Percentiles rank a stretch among this genome's conserved stretches.
Evolutionary conservation across 2,329 filamentous ascomycete genomes (phyloP).

Genomic region (Aspergillus piperis): DNA sequence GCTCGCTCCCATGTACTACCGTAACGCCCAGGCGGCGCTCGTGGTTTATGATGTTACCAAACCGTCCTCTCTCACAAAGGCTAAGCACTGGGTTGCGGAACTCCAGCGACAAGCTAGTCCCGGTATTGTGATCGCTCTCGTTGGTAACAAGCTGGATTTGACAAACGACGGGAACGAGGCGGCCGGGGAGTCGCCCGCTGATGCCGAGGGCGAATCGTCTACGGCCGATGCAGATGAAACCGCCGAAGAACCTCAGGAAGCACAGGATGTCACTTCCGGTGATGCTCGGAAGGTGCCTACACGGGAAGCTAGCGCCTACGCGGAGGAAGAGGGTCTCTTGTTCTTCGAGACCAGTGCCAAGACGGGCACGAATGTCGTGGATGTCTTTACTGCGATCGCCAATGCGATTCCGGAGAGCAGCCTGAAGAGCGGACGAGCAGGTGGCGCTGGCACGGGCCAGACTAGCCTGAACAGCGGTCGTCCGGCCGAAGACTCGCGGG

Average conservation of each 20-base stretch:
- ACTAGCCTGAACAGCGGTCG: conserved; percentile 56
- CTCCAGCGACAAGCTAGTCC: conserved; percentile 93
- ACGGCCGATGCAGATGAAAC: conserved; percentile 41
- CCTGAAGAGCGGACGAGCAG: conserved; percentile 81
- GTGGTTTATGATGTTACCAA: conserved; percentile 99
- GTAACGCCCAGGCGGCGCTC: conserved; percentile 94
- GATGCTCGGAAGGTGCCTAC: conserved; percentile 86
- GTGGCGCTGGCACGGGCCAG: conserved; percentile 62
- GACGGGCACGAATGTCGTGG: conserved; percentile 88
- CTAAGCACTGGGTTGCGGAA: conserved; percentile 98
- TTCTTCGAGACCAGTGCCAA: conserved; percentile 99
- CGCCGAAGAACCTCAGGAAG: conserved; percentile 53
- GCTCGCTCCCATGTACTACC: conserved; percentile 98
- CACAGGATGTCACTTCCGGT: conserved; percentile 63
- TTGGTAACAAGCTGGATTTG: conserved; percentile 95
- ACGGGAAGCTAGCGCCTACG: conserved; percentile 89
- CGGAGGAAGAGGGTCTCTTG: conserved; percentile 87
- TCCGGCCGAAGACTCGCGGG: conserved; percentile 60
- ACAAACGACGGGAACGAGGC: conserved; percentile 60
- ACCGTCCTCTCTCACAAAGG: conserved; percentile 90
- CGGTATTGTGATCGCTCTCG: conserved; percentile 93
- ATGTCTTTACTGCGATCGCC: conserved; percentile 97
- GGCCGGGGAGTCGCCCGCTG: conserved; percentile 31
- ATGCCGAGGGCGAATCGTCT: conserved; percentile 41
- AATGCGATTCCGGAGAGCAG: conserved; percentile 98